Conservation (phyloP, 2,329 filamentous ascomycete genomes). For the Aureobasidium melanogenum region DNA sequence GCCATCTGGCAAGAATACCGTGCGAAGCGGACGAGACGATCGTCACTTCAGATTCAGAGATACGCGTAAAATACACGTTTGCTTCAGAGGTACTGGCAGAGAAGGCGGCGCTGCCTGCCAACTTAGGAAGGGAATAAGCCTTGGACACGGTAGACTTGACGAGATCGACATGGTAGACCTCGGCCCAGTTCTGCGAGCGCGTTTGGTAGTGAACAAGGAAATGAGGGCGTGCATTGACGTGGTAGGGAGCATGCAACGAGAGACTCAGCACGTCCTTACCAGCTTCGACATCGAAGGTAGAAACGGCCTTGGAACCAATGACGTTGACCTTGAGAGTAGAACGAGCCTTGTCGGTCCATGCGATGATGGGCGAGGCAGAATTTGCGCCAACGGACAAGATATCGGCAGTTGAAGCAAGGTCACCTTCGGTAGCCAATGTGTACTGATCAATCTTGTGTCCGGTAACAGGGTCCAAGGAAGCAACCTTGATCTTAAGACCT, state of each 20-base stretch:
- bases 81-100: constrained; percentile 67
- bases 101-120: constrained; percentile 64
- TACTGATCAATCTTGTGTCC: constrained; percentile 66
- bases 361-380: constrained; percentile 63
- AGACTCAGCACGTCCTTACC: constrained; percentile 41
- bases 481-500: constrained; percentile 68
- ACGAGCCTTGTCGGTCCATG: constrained; percentile 59
- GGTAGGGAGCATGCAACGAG: constrained; percentile 62
- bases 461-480: constrained; percentile 61
- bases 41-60: constrained; percentile 64
- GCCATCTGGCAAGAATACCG: constrained; percentile 67
- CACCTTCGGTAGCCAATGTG: constrained; percentile 62
- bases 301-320: constrained; percentile 42
- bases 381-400: constrained; percentile 70
- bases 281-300: constrained; percentile 35
- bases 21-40: constrained; percentile 71
- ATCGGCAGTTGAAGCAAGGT: constrained; percentile 55
- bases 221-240: constrained; percentile 63
- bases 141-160: constrained; percentile 61
- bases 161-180: constrained; percentile 75
- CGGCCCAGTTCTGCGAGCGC: constrained; percentile 62
- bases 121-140: constrained; percentile 67
- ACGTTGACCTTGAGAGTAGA: constrained; percentile 63
- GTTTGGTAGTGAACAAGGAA: constrained; percentile 79
- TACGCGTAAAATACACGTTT: constrained; percentile 81